phyloP scores from a whole-genome alignment of 1,139 yeast genomes.

The Kazachstania sp. region DNA sequence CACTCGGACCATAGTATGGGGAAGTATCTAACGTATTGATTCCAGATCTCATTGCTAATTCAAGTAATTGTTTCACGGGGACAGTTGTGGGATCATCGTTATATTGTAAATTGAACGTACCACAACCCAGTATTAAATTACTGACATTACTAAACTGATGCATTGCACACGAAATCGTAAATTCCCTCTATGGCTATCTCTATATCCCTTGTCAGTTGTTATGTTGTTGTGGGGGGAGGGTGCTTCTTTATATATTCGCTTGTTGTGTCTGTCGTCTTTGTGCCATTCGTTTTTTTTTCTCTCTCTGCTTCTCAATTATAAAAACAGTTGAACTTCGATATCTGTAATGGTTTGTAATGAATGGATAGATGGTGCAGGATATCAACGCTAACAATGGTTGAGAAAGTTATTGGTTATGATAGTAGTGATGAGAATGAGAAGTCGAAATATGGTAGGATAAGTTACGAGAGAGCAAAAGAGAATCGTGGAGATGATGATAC shows the following conservation, averaged over 20 bases:
- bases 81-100: conserved; percentile 53
- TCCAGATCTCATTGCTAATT: conserved; percentile 56
- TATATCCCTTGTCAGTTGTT: too few relatives aligned
- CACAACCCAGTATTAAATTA: conserved; percentile 66
- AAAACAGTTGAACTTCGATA: too few relatives aligned
- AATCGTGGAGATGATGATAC: not conserved
- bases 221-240: too few relatives aligned
- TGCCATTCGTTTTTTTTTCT: too few relatives aligned
- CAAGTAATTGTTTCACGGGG: conserved; percentile 50
- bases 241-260: too few relatives aligned
- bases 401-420: not conserved
- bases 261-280: too few relatives aligned
- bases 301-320: too few relatives aligned
- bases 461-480: not conserved
- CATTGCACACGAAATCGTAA: not conserved
- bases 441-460: not conserved
- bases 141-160: not conserved
- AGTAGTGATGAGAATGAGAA: not conserved
- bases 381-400: too few relatives aligned
- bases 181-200: not conserved
- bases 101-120: conserved; percentile 74
- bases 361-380: too few relatives aligned
- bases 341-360: too few relatives aligned
- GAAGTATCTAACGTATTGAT: conserved; percentile 79
- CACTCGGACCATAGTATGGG: conserved; percentile 90